Conservation (phyloP, 805 yeast species). For the Middelhovenomyces tepae region DNA sequence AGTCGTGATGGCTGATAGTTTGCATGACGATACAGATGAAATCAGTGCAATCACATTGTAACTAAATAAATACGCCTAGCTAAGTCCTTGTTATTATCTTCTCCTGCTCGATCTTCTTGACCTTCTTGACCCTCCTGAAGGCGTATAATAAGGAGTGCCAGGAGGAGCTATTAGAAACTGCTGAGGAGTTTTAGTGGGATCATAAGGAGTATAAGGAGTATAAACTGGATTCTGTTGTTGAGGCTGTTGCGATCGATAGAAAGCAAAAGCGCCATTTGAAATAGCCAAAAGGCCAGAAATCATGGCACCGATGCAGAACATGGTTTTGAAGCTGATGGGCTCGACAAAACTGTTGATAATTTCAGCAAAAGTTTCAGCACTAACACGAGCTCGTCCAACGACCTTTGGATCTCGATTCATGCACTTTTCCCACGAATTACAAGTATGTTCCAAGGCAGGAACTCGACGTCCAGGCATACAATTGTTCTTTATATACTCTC, state of each 20-base stretch:
- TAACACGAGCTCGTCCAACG: conserved; percentile 59
- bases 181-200: conserved; percentile 1
- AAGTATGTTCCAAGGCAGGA: conserved; percentile 64
- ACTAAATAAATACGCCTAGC: not conserved
- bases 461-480: conserved; percentile 58
- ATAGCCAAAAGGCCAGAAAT: conserved; percentile 24
- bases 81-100: not conserved
- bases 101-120: conserved; percentile 3
- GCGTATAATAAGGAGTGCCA: conserved; percentile 1
- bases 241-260: conserved; percentile 9
- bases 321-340: conserved; percentile 62
- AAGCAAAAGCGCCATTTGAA: conserved; percentile 24
- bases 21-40: conserved; percentile 1
- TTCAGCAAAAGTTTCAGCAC: conserved; percentile 74
- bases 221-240: not conserved
- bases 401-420: conserved; percentile 68
- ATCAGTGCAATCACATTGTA: conserved; percentile 4
- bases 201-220: not conserved
- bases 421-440: conserved; percentile 72
- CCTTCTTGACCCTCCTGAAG: conserved; percentile 3
- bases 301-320: conserved; percentile 29
- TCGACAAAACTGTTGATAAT: conserved; percentile 63
- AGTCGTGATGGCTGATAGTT: conserved; percentile 3
- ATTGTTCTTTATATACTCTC: conserved; percentile 61
- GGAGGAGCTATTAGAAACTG: not conserved